Conservation (phyloP, 2,329 filamentous ascomycete species). For the Colletotrichum cuscutae region DNA sequence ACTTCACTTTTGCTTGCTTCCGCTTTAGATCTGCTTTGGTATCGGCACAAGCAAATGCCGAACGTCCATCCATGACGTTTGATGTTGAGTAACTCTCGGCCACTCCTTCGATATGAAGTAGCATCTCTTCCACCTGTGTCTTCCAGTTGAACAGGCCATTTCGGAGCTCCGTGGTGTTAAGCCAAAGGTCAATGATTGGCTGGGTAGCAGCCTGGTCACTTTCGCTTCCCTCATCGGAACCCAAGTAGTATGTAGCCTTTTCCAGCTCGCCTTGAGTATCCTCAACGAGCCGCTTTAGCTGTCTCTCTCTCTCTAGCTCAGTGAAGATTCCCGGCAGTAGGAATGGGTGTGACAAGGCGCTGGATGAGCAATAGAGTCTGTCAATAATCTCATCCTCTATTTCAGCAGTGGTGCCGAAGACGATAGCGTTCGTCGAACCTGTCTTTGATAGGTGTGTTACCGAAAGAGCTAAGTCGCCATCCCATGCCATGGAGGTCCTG, state of each 20-base stretch:
- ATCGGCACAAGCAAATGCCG: background rate
- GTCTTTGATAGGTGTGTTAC: background rate
- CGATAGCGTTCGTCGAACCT: background rate
- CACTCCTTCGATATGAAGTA: background rate
- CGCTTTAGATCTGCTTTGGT: background rate
- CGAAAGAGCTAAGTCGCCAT: background rate
- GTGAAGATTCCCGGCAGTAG: background rate
- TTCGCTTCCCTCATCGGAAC: background rate
- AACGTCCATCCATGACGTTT: background rate
- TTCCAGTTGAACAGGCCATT: background rate
- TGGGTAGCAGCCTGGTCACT: background rate
- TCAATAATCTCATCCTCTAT: background rate
- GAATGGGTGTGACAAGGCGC: background rate
- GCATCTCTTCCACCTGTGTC: background rate
- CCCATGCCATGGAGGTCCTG: background rate
- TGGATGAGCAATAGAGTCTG: background rate
- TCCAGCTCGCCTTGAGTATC: background rate
- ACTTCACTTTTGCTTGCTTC: background rate
- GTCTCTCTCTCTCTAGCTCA: background rate
- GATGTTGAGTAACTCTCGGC: background rate
- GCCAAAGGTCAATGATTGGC: background rate
- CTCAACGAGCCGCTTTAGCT: background rate
- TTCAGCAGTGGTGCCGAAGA: background rate
- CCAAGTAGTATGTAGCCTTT: background rate
- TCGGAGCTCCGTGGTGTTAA: background rate